Percentiles rank a stretch among this genome's conserved stretches.
phyloP scores from a whole-genome alignment of 345 rosid genomes.

The Lepidium didymum region DNA sequence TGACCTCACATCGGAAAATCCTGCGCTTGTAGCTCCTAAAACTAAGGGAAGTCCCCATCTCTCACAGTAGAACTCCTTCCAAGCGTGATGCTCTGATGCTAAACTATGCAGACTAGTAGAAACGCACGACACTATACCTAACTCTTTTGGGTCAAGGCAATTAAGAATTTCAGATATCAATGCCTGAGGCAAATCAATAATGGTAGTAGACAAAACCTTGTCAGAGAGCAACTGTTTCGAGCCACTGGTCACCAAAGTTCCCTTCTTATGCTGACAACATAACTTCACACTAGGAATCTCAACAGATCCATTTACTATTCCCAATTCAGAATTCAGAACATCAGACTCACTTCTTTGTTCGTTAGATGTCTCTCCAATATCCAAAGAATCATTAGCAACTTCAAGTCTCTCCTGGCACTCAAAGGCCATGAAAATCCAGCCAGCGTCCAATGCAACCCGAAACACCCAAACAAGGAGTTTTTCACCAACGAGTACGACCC shows the following conservation, averaged over 20 bases:
- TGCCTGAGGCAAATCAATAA: slow-evolving; percentile 79
- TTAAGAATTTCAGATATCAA: slow-evolving; percentile 71
- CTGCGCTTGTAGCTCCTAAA: slow-evolving; percentile 19
- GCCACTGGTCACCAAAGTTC: slow-evolving; percentile 14
- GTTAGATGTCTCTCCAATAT: slow-evolving; percentile 16
- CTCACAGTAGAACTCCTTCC: slow-evolving; percentile 81
- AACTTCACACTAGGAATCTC: slow-evolving; percentile 23
- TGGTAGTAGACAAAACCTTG: slow-evolving; percentile 27
- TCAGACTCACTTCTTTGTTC: slow-evolving; percentile 11
- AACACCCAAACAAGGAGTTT: background rate
- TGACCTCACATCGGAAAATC: slow-evolving; percentile 46
- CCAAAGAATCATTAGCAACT: slow-evolving; percentile 20
- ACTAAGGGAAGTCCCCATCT: slow-evolving; percentile 74
- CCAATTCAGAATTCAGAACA: slow-evolving; percentile 2
- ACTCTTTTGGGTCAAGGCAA: slow-evolving; percentile 75
- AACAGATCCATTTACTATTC: slow-evolving; percentile 9
- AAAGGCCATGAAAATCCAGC: slow-evolving; percentile 67
- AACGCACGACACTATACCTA: slow-evolving; percentile 82
- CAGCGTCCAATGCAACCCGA: background rate
- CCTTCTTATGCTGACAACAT: slow-evolving; percentile 28
- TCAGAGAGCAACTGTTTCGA: slow-evolving; percentile 33
- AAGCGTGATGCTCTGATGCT: slow-evolving; percentile 73
- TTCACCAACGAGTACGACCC: background rate
- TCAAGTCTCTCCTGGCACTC: slow-evolving; percentile 53
- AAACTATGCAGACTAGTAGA: slow-evolving; percentile 57